Base-by-base conservation (phyloP, 768 basidiomycete species). In the Russula lepida region DNA sequence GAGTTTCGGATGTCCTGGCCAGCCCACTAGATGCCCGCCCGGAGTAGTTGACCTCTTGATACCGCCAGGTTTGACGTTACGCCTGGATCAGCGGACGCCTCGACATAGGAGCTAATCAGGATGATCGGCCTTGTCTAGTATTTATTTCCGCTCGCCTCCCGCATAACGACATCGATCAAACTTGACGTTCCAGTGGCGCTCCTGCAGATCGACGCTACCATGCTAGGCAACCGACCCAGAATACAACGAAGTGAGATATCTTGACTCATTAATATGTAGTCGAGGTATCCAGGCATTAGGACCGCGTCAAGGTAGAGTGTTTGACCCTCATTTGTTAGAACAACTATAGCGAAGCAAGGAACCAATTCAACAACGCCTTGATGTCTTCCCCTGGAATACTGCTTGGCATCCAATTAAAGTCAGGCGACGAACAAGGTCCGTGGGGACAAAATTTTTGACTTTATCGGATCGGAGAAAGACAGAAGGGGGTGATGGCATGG, bases 391-490 rank as follows among this genome's bases (percentile, higher is more conserved):
- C 91, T 83, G 6, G 71, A 74, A 7, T 81, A 79, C 0, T 83
- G 82, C 77, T 93, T 81, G 1, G 92, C 88, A 68, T 94, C 92
- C 69, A 89, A 79, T 92, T 63, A 86, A 69, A 13, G 79, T 77
- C 30, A 88, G 65, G 17, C 81, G 74, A 33, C 84, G 70, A 6
- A 81, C 76, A 68, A 85, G 84, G 7, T 79, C 75, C 41, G 67
- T 64, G 1, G 83, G 83, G 49, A 79, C 77, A 0, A 73, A 68
- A 47, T 78, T 68, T 27, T 71, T 68, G 68, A 79, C 70, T 32
- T 74, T 68, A 8, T 74, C 65, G 0, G 77, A 8, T 74, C 65
- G 0, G 77, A 76, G 62, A 74, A 74, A 15, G 65, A 32, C 15
- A 0, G 7, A 32, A 9, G 35, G 15, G 15, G 35, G 15, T 11